phyloP scores from a whole-genome alignment of 768 basidiomycete genomes.

The Lactifluus rugatus region DNA sequence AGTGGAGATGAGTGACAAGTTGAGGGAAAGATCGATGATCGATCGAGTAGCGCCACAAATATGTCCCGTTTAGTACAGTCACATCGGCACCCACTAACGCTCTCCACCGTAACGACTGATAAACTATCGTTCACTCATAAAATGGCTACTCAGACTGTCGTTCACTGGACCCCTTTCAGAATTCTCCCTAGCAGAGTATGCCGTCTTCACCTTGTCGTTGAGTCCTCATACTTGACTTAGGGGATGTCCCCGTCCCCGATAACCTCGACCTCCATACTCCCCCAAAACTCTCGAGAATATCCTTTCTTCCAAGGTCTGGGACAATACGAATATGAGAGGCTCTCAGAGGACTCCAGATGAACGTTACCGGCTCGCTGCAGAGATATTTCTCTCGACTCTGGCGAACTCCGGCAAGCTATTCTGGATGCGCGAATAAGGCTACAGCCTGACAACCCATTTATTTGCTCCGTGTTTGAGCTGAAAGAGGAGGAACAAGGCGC shows the following conservation, averaged over 20 bases:
- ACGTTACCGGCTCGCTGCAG: conserved; percentile 34
- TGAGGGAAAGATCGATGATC: too few species aligned
- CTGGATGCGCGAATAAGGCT: conserved; percentile 40
- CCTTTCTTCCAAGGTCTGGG: conserved; percentile 38
- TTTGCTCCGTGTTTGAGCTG: too few species aligned
- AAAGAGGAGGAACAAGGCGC: too few species aligned
- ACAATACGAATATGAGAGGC: conserved; percentile 40
- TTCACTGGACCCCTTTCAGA: not conserved
- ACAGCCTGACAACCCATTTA: conserved; percentile 11
- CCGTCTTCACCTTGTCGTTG: too few species aligned
- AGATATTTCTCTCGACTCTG: conserved; percentile 32
- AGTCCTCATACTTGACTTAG: conserved; percentile 36
- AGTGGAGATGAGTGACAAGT: too few species aligned
- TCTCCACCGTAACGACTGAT: too few species aligned
- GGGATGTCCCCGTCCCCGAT: conserved; percentile 45
- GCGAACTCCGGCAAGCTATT: conserved; percentile 37
- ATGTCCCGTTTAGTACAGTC: too few species aligned
- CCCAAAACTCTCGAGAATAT: conserved; percentile 33
- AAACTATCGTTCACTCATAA: too few species aligned
- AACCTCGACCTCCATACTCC: conserved; percentile 35
- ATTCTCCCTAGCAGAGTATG: not conserved
- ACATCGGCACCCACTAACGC: too few species aligned
- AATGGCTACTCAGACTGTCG: too few species aligned
- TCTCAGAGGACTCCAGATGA: conserved; percentile 34
- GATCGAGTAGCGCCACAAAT: too few species aligned